Evolutionary conservation across 2,329 filamentous ascomycete genomes (phyloP).

Genomic region (Penicillium sp.): DNA sequence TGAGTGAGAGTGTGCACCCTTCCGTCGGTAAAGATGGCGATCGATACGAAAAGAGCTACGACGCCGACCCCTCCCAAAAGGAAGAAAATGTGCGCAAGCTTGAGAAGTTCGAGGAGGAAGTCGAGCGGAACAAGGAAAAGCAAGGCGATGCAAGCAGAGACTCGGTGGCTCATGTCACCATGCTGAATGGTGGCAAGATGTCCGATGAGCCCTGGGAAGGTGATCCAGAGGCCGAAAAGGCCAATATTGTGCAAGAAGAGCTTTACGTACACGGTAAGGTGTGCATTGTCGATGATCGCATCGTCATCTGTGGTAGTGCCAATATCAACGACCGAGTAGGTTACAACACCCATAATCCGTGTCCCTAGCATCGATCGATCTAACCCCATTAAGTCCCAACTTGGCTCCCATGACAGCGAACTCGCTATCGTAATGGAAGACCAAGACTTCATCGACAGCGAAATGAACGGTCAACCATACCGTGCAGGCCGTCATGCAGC

Average conservation of each 20-base stretch:
- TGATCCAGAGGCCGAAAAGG: conserved; percentile 70
- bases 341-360: neutral
- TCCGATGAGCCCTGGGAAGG: conserved; percentile 76
- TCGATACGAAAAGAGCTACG: conserved; percentile 39
- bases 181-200: conserved; percentile 67
- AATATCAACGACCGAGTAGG: conserved; percentile 65
- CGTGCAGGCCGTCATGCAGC: conserved; percentile 74
- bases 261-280: conserved; percentile 94
- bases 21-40: conserved; percentile 47
- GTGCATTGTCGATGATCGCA: conserved; percentile 74
- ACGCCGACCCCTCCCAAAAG: conserved; percentile 33
- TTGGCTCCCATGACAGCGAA: conserved; percentile 82
- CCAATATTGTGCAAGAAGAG: conserved; percentile 93
- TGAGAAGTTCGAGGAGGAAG: conserved; percentile 38
- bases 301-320: conserved; percentile 77
- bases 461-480: conserved; percentile 72
- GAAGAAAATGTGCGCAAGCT: conserved; percentile 33
- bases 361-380: neutral
- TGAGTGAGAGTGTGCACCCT: conserved; percentile 68
- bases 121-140: conserved; percentile 30
- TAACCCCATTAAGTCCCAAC: conserved; percentile 59
- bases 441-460: conserved; percentile 65
- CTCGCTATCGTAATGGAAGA: conserved; percentile 90
- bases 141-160: conserved; percentile 44
- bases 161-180: conserved; percentile 74